A percentile compares a stretch with the other conserved stretches of the same genome.
Evolutionary conservation across 768 basidiomycete species (phyloP).

Genomic region (Austroboletus festivus): DNA sequence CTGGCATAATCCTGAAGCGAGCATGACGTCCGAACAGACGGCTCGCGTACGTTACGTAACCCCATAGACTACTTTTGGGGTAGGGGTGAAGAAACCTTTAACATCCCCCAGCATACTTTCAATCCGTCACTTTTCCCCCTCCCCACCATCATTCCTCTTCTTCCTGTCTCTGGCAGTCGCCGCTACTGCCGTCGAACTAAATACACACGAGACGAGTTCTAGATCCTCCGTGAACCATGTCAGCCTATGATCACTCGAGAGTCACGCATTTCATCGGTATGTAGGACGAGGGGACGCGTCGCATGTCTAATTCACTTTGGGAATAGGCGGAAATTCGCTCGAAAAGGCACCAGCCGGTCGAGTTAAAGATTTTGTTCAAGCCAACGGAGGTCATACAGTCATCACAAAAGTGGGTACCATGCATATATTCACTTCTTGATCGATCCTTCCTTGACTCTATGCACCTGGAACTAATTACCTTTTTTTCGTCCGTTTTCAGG

Average conservation of each 20-base stretch:
- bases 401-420: constrained; percentile 82
- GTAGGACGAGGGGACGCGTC: constrained; percentile 11
- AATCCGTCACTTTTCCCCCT: constrained; percentile 6
- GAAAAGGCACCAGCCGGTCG: constrained; percentile 76
- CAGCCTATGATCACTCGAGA: constrained; percentile 53
- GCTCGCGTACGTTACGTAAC: constrained; percentile 32
- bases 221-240: constrained; percentile 19
- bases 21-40: too few species aligned
- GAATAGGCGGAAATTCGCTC: constrained; percentile 87
- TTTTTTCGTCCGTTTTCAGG: constrained; percentile 42
- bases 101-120: constrained; percentile 10
- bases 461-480: constrained; percentile 7
- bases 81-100: constrained; percentile 4
- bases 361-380: constrained; percentile 88
- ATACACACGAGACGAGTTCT: constrained; percentile 8
- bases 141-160: constrained; percentile 20
- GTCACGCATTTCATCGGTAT: constrained; percentile 64
- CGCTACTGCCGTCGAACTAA: constrained; percentile 3
- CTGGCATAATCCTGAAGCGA: too few species aligned
- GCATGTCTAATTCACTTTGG: constrained; percentile 7
- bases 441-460: not conserved
- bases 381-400: constrained; percentile 93
- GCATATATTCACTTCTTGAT: constrained; percentile 16
- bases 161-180: constrained; percentile 5
- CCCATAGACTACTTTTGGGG: constrained; percentile 33